Conservation (phyloP, 139 green algal genomes). For the Chlamydomonas schloesseri region DNA sequence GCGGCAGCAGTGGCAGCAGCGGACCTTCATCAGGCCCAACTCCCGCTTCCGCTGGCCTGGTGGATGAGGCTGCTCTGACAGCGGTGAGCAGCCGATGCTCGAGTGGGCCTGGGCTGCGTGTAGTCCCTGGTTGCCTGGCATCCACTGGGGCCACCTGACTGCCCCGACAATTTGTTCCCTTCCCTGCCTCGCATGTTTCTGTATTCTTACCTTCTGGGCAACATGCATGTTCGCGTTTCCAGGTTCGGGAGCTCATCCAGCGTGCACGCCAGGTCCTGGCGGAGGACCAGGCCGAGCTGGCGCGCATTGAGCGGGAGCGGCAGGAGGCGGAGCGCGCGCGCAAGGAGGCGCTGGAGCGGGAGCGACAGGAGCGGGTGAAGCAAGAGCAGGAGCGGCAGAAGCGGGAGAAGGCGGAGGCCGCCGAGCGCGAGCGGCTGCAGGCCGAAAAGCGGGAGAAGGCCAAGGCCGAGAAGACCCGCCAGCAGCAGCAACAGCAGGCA, state of each 20-base stretch:
- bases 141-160: too few relatives aligned
- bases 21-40: too few relatives aligned
- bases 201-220: too few relatives aligned
- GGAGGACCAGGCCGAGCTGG: constrained; percentile 60
- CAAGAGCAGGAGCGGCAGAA: constrained; percentile 56
- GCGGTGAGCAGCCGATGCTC: background rate
- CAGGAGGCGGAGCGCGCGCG: constrained; percentile 50
- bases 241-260: constrained; percentile 53
- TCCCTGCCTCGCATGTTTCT: too few relatives aligned
- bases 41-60: background rate
- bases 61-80: background rate
- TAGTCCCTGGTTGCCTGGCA: too few relatives aligned
- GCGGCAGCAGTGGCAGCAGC: background rate
- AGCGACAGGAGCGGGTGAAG: constrained; percentile 35
- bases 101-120: too few relatives aligned
- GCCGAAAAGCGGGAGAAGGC: constrained; percentile 56
- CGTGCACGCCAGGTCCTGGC: constrained; percentile 52
- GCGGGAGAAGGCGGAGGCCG: constrained; percentile 55
- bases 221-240: too few relatives aligned
- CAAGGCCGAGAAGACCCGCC: constrained; percentile 29
- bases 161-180: too few relatives aligned
- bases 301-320: constrained; percentile 44
- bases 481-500: constrained; percentile 28
- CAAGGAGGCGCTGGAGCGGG: constrained; percentile 49
- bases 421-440: constrained; percentile 57